Evolutionary conservation across 805 yeast species (phyloP).

Genomic region (Saccharomycopsis amapae): DNA sequence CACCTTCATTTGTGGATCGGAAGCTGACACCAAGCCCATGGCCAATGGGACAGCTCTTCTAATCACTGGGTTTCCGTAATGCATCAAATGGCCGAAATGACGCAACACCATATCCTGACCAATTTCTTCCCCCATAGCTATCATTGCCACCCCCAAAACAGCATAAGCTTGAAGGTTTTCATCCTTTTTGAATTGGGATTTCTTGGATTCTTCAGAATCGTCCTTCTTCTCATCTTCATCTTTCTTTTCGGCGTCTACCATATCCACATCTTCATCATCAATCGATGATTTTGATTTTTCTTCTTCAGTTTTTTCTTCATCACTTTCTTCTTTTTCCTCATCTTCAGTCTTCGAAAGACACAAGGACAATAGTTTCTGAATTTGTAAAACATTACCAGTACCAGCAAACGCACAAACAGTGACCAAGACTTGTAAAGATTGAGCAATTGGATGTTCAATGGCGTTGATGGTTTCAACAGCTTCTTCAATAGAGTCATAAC

Average conservation of each 20-base stretch:
- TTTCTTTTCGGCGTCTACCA: conserved; percentile 22
- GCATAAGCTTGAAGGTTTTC: conserved; percentile 75
- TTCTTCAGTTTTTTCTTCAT: conserved; percentile 30
- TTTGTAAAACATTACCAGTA: conserved; percentile 92
- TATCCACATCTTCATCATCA: conserved; percentile 22
- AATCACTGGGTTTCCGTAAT: conserved; percentile 87
- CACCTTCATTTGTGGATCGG: conserved; percentile 94
- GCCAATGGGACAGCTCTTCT: conserved; percentile 95
- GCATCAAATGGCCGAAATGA: conserved; percentile 96
- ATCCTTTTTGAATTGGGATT: conserved; percentile 35
- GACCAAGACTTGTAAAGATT: conserved; percentile 81
- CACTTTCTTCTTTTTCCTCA: conserved; percentile 38
- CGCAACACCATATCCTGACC: conserved; percentile 97
- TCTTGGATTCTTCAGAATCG: conserved; percentile 14
- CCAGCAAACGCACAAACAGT: conserved; percentile 95
- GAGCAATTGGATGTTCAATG: conserved; percentile 88
- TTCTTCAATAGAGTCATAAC: conserved; percentile 89
- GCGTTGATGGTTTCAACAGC: conserved; percentile 91
- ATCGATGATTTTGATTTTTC: conserved; percentile 29
- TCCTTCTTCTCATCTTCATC: conserved; percentile 21
- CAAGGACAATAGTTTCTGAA: conserved; percentile 74
- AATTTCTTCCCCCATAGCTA: conserved; percentile 96
- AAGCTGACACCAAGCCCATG: conserved; percentile 90
- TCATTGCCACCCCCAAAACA: conserved; percentile 87
- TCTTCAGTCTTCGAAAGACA: conserved; percentile 27